A percentile compares a stretch with the other conserved stretches of the same genome.
These are phyloP conservation scores for Knoxia roxburghii DNA, from an alignment of 257 asterid genomes.

Conservation along the genomic window DNA sequence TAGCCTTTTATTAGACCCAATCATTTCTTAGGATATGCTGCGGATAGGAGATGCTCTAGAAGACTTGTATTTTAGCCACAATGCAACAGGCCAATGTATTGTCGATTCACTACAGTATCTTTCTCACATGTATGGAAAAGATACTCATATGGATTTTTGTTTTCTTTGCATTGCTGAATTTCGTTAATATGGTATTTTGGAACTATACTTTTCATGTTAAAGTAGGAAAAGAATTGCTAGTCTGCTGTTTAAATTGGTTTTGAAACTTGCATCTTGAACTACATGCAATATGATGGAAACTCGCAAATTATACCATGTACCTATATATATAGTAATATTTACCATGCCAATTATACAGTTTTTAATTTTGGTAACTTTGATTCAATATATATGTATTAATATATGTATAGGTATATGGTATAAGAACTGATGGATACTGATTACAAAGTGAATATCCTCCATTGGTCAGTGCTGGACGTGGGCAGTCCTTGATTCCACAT, in stretches of 20 bases:
- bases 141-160: not conserved
- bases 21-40: too few relatives aligned
- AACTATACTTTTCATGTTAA: not conserved
- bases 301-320: too few relatives aligned
- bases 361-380: too few relatives aligned
- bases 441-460: too few relatives aligned
- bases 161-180: not conserved
- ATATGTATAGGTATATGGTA: too few relatives aligned
- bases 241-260: not conserved
- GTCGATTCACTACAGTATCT: not conserved
- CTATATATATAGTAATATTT: too few relatives aligned
- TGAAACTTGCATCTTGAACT: not conserved
- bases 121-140: not conserved
- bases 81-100: not conserved
- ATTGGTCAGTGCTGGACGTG: conserved; percentile 9
- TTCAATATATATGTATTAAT: too few relatives aligned
- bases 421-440: too few relatives aligned
- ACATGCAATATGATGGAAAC: not conserved
- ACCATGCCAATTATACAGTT: too few relatives aligned
- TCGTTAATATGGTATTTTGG: too few relatives aligned
- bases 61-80: not conserved
- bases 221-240: not conserved
- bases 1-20: too few relatives aligned
- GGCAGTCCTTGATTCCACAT: not conserved
- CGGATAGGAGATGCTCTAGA: not conserved